Percentiles rank a stretch among this genome's conserved stretches.
Conservation (phyloP, 768 basidiomycete genomes). For the Asterophora parasitica region DNA sequence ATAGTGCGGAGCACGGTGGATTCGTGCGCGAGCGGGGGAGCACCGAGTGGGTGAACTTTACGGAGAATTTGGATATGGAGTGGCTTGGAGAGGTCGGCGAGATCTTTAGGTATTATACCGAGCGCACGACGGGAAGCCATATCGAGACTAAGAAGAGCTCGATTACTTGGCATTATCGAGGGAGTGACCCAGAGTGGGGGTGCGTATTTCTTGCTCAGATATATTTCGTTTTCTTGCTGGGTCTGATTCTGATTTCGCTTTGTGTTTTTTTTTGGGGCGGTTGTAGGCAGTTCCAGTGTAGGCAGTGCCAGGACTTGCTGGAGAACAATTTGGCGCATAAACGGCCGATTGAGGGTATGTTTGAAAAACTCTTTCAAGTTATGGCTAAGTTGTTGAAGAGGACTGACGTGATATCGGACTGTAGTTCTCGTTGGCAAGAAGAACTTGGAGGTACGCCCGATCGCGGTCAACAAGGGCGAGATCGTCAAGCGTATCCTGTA, state of each 20-base stretch:
- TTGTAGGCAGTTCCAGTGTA: constrained; percentile 81
- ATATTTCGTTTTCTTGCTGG: too few relatives aligned
- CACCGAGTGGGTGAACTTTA: constrained; percentile 79
- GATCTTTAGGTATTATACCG: constrained; percentile 95
- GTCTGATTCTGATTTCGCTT: background rate
- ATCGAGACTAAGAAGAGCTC: constrained; percentile 97
- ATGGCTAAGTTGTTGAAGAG: background rate
- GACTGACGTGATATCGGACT: constrained; percentile 1
- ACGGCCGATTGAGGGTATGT: constrained; percentile 85
- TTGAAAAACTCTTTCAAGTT: background rate
- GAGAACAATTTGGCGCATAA: constrained; percentile 93
- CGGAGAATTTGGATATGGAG: constrained; percentile 89
- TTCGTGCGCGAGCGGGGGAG: constrained; percentile 77
- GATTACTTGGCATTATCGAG: constrained; percentile 97
- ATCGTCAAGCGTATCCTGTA: constrained; percentile 95
- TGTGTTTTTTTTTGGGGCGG: constrained; percentile 6
- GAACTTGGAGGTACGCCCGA: constrained; percentile 94
- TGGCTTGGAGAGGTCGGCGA: constrained; percentile 97
- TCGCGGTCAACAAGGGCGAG: constrained; percentile 98
- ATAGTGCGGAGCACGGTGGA: constrained; percentile 91
- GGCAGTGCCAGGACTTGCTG: constrained; percentile 92
- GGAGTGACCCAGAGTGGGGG: constrained; percentile 95
- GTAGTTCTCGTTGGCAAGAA: constrained; percentile 96
- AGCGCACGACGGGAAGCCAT: constrained; percentile 93
- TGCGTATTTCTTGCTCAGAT: constrained; percentile 39